Evolutionary conservation across 805 yeast species (phyloP).

Genomic region (Ogataea kodamae): DNA sequence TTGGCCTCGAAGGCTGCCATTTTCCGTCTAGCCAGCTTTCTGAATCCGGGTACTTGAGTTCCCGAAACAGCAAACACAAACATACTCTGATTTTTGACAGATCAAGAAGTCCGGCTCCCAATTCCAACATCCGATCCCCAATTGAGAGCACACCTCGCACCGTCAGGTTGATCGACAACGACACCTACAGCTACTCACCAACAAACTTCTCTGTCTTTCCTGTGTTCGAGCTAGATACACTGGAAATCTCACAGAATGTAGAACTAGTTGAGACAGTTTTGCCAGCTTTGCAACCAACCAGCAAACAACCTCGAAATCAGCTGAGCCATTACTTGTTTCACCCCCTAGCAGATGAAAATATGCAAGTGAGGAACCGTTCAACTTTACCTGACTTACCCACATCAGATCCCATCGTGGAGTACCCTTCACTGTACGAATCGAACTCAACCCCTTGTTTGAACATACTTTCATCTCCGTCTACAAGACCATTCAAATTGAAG

Average conservation of each 20-base stretch:
- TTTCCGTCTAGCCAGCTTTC: slow-evolving; percentile 11
- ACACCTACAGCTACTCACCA: slow-evolving; percentile 19
- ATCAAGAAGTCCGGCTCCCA: slow-evolving; percentile 6
- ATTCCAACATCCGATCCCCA: slow-evolving; percentile 9
- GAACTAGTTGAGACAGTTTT: slow-evolving; percentile 10
- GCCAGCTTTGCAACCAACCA: slow-evolving; percentile 3
- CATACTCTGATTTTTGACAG: slow-evolving; percentile 8
- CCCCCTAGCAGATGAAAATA: slow-evolving; percentile 11
- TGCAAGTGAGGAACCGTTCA: slow-evolving; percentile 5
- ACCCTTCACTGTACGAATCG: slow-evolving; percentile 19
- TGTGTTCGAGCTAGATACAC: slow-evolving; percentile 19
- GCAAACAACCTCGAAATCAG: slow-evolving; percentile 10
- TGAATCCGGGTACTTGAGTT: slow-evolving; percentile 3
- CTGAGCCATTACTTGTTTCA: slow-evolving; percentile 14
- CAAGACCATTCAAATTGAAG: slow-evolving; percentile 3
- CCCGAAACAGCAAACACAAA: neutral
- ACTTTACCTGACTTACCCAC: slow-evolving; percentile 15
- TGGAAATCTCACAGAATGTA: slow-evolving; percentile 16
- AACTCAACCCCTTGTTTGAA: slow-evolving; percentile 7
- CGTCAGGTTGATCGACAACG: slow-evolving; percentile 20
- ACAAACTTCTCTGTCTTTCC: slow-evolving; percentile 24
- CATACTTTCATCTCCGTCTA: slow-evolving; percentile 13
- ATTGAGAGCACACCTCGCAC: slow-evolving; percentile 20
- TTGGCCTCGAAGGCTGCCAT: slow-evolving; percentile 1
- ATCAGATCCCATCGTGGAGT: slow-evolving; percentile 22